Conservation (phyloP, 2,329 filamentous ascomycete genomes). For the Dactylonectria macrodidyma region DNA sequence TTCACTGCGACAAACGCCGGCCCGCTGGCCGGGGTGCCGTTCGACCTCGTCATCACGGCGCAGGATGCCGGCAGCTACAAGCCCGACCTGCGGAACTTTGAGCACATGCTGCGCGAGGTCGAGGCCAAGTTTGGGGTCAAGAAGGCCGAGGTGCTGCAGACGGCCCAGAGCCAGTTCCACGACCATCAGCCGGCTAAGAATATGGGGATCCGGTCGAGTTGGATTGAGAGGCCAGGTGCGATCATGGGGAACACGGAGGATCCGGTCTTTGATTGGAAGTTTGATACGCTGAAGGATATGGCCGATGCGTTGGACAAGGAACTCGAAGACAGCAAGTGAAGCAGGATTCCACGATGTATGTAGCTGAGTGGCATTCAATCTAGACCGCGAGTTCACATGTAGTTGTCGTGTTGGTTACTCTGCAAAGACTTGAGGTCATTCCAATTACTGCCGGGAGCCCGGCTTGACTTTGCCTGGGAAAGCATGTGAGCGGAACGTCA, state of each 20-base stretch:
- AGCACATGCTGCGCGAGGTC: constrained; percentile 72
- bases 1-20: constrained; percentile 62
- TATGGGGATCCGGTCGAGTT: constrained; percentile 70
- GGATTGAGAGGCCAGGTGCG: constrained; percentile 69
- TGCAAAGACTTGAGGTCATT: too few species aligned
- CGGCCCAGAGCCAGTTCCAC: constrained; percentile 79
- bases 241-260: constrained; percentile 60
- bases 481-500: too few species aligned
- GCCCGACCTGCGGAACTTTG: constrained; percentile 76
- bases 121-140: constrained; percentile 68
- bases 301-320: constrained; percentile 59
- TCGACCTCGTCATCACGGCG: constrained; percentile 77
- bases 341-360: too few species aligned
- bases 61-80: constrained; percentile 82
- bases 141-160: constrained; percentile 72
- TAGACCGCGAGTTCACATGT: too few species aligned
- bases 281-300: constrained; percentile 72
- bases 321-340: neutral
- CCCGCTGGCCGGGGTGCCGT: constrained; percentile 62
- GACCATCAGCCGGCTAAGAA: constrained; percentile 77
- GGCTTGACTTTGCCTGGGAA: too few species aligned
- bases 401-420: too few species aligned
- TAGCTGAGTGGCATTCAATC: too few species aligned
- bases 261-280: constrained; percentile 68
- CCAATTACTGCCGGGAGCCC: too few species aligned